Evolutionary conservation across 306 rosid species (phyloP).

Genomic region (Cicer judaicum): DNA sequence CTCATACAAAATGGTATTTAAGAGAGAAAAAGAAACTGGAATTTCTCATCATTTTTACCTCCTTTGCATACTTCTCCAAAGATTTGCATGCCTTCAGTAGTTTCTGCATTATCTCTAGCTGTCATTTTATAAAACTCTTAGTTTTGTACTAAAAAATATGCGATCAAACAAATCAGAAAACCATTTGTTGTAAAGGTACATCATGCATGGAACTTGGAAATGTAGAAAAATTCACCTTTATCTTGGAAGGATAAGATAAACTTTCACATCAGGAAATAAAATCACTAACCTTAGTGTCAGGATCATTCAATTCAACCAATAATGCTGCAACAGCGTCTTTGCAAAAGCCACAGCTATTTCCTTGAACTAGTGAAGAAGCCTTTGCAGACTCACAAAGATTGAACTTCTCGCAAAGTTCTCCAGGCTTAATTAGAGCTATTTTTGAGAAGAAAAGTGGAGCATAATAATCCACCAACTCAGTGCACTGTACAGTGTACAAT

Average conservation of each 20-base stretch:
- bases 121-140: slow-evolving; percentile 46
- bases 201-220: neutral
- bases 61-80: slow-evolving; percentile 56
- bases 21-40: slow-evolving; percentile 5
- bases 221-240: neutral
- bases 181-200: neutral
- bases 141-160: slow-evolving; percentile 20
- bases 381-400: slow-evolving; percentile 59
- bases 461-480: slow-evolving; percentile 68
- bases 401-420: slow-evolving; percentile 58
- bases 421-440: slow-evolving; percentile 60
- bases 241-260: slow-evolving; percentile 3
- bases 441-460: slow-evolving; percentile 70
- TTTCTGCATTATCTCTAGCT: slow-evolving; percentile 70
- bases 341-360: slow-evolving; percentile 72
- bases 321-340: slow-evolving; percentile 66
- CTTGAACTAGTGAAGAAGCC: slow-evolving; percentile 55
- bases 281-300: slow-evolving; percentile 75
- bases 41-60: slow-evolving; percentile 53
- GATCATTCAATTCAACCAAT: slow-evolving; percentile 73
- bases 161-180: slow-evolving; percentile 14
- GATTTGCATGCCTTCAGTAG: slow-evolving; percentile 75
- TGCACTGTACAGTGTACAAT: slow-evolving; percentile 60
- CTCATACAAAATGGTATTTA: slow-evolving; percentile 8
- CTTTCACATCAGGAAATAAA: slow-evolving; percentile 6